Evolutionary conservation across 148 eudicot genomes (phyloP), one percentile per base, ranked within the genome.

Genomic region (Polygonum aviculare): DNA sequence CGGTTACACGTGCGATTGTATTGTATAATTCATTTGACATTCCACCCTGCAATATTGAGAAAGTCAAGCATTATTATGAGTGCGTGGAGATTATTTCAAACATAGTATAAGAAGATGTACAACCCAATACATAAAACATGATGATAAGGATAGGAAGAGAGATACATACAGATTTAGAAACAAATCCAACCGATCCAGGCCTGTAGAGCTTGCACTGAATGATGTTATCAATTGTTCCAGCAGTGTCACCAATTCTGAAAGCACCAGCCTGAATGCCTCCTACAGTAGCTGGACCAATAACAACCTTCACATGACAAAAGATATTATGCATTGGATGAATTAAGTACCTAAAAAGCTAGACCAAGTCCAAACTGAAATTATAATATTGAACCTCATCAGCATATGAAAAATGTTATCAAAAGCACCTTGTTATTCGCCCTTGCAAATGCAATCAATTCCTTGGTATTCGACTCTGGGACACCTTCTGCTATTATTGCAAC

Each of bases 181-280:
- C 99, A 84, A 95, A 95, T 74, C 99, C 99, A 80, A 95, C 94
- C 76, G 99, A 95, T 78, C 99, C 99, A 80, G 97, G 99, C 80
- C 99, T 85, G 90, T 93, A 93, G 70, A 92, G 89, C 83, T 90
- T 95, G 91, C 93, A 87, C 54, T 92, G 96, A 44, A 90, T 89
- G 54, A 92, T 92, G 77, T 95, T 95, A 78, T 95, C 99, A 59
- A 89, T 88, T 74, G 97, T 90, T 77, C 96, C 97, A 65, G 97
- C 96, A 78, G 99, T 95, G 87, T 95, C 99, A 78, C 98, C 99
- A 78, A 92, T 95, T 85, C 90, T 95, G 78, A 95, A 95, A 69
- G 99, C 97, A 80, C 99, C 99, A 80, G 99, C 97, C 86, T 93
- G 97, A 85, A 95, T 81, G 69, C 99, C 99, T 76, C 99, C 97